Conservation (phyloP, 2,329 filamentous ascomycete species). For the Pyrenophora graminea region DNA sequence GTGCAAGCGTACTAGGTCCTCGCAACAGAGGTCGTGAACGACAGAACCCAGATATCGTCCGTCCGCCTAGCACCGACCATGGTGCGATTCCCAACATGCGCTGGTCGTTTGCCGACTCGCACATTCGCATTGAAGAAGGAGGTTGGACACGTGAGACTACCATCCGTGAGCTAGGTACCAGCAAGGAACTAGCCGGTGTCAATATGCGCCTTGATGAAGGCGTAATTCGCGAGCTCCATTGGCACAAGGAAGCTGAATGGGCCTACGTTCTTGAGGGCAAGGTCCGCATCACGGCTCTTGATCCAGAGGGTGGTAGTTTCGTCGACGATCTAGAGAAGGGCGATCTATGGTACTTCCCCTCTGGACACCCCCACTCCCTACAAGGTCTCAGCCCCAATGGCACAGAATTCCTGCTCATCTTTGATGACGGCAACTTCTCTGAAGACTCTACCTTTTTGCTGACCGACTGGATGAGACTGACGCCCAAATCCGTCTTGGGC, state of each 20-base stretch:
- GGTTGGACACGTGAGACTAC: constrained; percentile 79
- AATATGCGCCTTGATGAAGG: constrained; percentile 77
- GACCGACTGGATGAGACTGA: constrained; percentile 75
- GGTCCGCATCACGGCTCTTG: constrained; percentile 72
- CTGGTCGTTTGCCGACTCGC: constrained; percentile 60
- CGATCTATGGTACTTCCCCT: constrained; percentile 81
- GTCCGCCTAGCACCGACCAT: constrained; percentile 74
- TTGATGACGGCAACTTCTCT: constrained; percentile 63
- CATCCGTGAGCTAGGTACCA: constrained; percentile 65
- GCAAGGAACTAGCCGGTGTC: constrained; percentile 73
- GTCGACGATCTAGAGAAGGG: constrained; percentile 77
- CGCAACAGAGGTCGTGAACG: constrained; percentile 69
- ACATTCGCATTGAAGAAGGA: constrained; percentile 64
- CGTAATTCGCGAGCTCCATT: constrained; percentile 76
- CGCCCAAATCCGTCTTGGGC: constrained; percentile 70
- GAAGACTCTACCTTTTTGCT: constrained; percentile 73
- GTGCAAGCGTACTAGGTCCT: constrained; percentile 69
- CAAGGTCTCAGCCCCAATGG: constrained; percentile 71
- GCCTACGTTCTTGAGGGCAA: constrained; percentile 73
- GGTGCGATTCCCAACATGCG: constrained; percentile 72
- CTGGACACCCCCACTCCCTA: constrained; percentile 75
- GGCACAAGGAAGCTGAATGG: constrained; percentile 83
- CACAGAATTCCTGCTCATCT: constrained; percentile 67
- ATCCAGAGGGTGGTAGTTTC: constrained; percentile 76
- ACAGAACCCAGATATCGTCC: constrained; percentile 72